Base-by-base conservation (phyloP, 2,329 filamentous ascomycete species). In the Aspergillus awamori region DNA sequence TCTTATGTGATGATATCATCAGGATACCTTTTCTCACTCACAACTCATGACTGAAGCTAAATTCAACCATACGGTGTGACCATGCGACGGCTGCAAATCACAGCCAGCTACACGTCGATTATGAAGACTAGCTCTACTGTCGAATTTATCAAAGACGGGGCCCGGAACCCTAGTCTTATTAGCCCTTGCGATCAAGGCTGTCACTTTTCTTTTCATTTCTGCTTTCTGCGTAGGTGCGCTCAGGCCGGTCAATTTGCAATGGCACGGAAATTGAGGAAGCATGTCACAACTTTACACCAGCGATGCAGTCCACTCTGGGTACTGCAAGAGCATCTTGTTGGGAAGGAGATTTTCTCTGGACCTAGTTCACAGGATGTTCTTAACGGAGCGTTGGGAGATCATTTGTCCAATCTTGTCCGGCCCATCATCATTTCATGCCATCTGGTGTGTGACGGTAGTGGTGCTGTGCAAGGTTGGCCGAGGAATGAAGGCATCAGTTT, bases 341-440 rank as follows among this genome's bases (percentile, higher is more conserved):
- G 64, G 41, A 63, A 48, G 56, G 60, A 57, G 58, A 59, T 28
- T 33, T 47, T 62, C 58, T 62, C 58, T 22, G 52, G 55, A 57
- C 64, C 53, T 54, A 52, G 38, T 67, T 63, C 84, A 81, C 89
- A 86, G 86, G 83, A 80, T 82, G 83, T 80, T 83, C 88, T 89
- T 89, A 91, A 92, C 89, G 89, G 89, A 92, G 87, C 89, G 87
- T 89, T 91, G 89, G 89, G 75, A 92, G 82, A 90, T 80, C 68
- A 81, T 67, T 43, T 51, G 8, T 61, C 26, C 61, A 61, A 53
- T 62, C 60, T 59, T 67, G 61, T 67, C 58, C 60, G 67, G 72
- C 67, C 68, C 64, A 70, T 61, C 68, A 52, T 66, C 67, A 58
- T 54, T 63, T 30, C 58, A 62, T 57, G 58, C 63, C 63, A 41